phyloP scores from a whole-genome alignment of 345 rosid species.

The Pseudoturritis turrita region DNA sequence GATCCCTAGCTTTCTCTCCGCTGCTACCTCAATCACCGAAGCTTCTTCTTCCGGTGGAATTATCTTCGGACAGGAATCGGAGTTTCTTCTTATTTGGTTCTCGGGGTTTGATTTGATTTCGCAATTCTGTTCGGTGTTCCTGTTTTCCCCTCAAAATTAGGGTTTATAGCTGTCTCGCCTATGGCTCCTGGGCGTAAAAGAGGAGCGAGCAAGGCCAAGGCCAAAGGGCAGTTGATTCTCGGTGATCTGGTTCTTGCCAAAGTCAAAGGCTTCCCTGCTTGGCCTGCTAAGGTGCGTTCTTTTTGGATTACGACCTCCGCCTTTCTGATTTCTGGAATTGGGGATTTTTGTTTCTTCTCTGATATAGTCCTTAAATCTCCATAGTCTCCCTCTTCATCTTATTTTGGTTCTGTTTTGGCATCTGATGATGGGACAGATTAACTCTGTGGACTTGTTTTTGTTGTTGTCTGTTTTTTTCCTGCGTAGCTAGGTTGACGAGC shows the following conservation, averaged over 20 bases:
- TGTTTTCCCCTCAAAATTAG: slow-evolving; percentile 17
- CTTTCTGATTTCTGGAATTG: background rate
- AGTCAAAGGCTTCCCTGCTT: slow-evolving; percentile 97
- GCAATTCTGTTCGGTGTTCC: background rate
- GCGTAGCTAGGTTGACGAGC: background rate
- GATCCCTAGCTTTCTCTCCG: slow-evolving; percentile 1
- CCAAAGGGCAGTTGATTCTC: slow-evolving; percentile 64
- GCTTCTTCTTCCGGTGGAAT: slow-evolving; percentile 3
- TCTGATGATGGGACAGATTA: slow-evolving; percentile 1
- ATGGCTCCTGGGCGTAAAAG: slow-evolving; percentile 90
- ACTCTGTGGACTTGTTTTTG: background rate
- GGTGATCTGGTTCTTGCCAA: slow-evolving; percentile 99
- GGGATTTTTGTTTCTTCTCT: background rate
- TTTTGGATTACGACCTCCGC: background rate
- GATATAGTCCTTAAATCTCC: background rate
- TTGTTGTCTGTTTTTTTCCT: background rate
- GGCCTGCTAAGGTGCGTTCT: slow-evolving; percentile 92
- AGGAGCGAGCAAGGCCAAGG: slow-evolving; percentile 71
- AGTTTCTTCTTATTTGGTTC: background rate
- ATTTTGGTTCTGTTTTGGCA: background rate
- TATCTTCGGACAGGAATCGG: background rate
- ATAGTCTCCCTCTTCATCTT: background rate
- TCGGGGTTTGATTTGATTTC: background rate
- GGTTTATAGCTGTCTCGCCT: slow-evolving; percentile 33
- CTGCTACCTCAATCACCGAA: background rate